These are phyloP conservation scores for Yarrowia sp. DNA, from an alignment of 805 yeast species.

Conservation along the genomic window DNA sequence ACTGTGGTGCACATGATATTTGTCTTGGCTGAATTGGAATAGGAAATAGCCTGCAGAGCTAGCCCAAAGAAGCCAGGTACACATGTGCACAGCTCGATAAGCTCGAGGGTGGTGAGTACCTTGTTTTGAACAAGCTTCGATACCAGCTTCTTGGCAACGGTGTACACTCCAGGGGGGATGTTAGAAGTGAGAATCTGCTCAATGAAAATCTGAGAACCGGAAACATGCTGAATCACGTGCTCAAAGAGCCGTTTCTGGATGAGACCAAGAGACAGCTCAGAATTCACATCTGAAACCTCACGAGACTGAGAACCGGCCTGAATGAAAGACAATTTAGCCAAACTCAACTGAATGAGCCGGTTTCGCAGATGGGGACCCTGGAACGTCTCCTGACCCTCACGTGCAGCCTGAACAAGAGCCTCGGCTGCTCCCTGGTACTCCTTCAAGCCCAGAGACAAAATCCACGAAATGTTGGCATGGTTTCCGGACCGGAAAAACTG, in stretches of 20 bases:
- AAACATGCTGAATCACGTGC: not conserved
- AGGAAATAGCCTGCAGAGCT: conserved; percentile 1
- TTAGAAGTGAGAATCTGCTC: not conserved
- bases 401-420: conserved; percentile 46
- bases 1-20: not conserved
- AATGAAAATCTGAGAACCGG: not conserved
- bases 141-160: not conserved
- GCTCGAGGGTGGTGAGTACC: not conserved
- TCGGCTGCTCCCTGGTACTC: conserved; percentile 52
- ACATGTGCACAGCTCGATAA: not conserved
- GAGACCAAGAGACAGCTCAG: not conserved
- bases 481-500: conserved; percentile 49
- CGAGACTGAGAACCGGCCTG: not conserved
- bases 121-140: not conserved
- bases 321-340: conserved; percentile 56
- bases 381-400: conserved; percentile 42
- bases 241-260: not conserved
- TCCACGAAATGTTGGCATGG: conserved; percentile 59
- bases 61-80: not conserved
- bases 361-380: conserved; percentile 33
- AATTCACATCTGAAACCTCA: not conserved
- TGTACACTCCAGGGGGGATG: not conserved
- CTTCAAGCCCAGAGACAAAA: conserved; percentile 54
- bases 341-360: conserved; percentile 57
- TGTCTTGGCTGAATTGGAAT: not conserved